Evolutionary conservation across 352 stramenopile genomes (phyloP), one percentile per base, ranked within the genome.

Genomic region (Pythium inflatum): DNA sequence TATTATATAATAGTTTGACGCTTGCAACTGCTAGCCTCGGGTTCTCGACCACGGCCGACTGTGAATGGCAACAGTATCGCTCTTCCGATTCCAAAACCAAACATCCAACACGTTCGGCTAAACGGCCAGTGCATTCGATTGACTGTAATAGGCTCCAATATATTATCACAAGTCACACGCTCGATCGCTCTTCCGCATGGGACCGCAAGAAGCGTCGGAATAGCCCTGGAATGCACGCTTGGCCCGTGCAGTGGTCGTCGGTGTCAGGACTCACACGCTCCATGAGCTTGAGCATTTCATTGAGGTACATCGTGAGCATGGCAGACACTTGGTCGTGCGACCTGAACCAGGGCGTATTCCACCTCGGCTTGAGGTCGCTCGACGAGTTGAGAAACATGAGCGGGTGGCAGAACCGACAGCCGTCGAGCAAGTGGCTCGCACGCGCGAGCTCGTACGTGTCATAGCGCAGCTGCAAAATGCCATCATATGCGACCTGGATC

Each of bases 381-480:
- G 27, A 28, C 9, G 49, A 24, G 40, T 54, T 36, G 27, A 55
- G 46, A 13, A 20, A 28, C 1, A 68, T 41, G 16, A 62, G 36
- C 3, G 6, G n/a, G 2, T 56, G 36, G n/a, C 62, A 68, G 30
- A 62, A 62, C 38, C 14, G 5, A 27, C 62, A 68, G 14, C 20
- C 11, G 6, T 45, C 27, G 2, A 55, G 12, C 18, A 62, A 36
- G 38, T 68, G 62, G 41, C 62, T 61, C 28, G 51, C 25, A 18
- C 50, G 62, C 20, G 62, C 49, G 18, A 68, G 34, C 25, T 61
- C 31, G 24, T 62, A 68, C 25, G 43, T n/a, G 40, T 68, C 50
- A 25, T 68, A 18, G 27, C 62, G 62, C 24, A 68, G 50, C 40
- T 68, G 36, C 50, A 68, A 20, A 27, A 68, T 56, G 16, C 54